Evolutionary conservation across 768 basidiomycete genomes (phyloP), one percentile per base, ranked within the genome.

Genomic region (Russula brevipes): DNA sequence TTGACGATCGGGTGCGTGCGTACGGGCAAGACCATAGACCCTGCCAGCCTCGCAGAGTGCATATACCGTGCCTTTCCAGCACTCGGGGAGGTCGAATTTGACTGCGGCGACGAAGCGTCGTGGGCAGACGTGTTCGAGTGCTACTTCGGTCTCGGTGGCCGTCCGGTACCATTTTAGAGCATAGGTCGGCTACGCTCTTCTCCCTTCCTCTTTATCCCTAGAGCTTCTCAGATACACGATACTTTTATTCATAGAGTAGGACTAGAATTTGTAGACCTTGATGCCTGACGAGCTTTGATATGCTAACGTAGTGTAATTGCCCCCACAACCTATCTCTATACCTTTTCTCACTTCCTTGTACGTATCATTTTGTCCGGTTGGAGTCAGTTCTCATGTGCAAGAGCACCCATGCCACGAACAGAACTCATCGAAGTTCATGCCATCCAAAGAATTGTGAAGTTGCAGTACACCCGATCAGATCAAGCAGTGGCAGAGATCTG

Each of bases 1-100:
- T 45, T 70, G 47, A 66, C 69, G 46, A 54, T 71, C 36, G 70
- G 70, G 30, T 69, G 67, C 58, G 64, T 67, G 44, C 63, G 68
- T 45, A 54, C 62, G 44, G 64, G 44, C 19, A 54, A 57, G 54
- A 60, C 50, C 36, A 51, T 66, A 51, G 65, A 66, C 46, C 50
- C 67, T 17, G 39, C 46, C 5, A 55, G 46, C 16, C 59, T 68
- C 17, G 67, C 67, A 11, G 61, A 66, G 8, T 66, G 65, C 47
- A 31, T 68, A 7, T 66, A 60, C 56, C 58, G 58, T n/a, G 57
- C 61, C 30, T 68, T 68, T 24, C 65, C 67, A 1, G 54, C 54
- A 14, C 61, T 68, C 19, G 47, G 56, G 19, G 36, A 44, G 39
- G 39, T 68, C 36, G 67, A 68, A 31, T 63, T 68, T 49, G 67